Evolutionary conservation across 1,284 basidiomycete species (phyloP).

Genomic region (Marasmius oreades): DNA sequence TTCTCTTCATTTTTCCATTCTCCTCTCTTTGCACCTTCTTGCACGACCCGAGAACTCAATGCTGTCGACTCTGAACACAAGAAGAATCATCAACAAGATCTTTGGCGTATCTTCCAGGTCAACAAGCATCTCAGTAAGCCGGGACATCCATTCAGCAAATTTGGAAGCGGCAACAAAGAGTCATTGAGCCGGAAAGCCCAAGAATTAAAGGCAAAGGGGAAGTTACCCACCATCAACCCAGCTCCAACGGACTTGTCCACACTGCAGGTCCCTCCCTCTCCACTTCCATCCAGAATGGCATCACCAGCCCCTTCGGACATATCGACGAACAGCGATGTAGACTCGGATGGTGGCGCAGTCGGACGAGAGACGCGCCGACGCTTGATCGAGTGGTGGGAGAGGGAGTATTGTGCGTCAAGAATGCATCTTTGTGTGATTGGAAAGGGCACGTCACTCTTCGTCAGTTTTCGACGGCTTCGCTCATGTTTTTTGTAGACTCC

Average conservation of each 20-base stretch:
- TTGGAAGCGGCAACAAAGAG: constrained; percentile 89
- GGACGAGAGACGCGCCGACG: constrained; percentile 89
- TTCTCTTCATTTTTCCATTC: constrained; percentile 95
- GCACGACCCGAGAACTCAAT: constrained; percentile 92
- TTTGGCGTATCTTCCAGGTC: constrained; percentile 96
- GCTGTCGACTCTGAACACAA: constrained; percentile 99
- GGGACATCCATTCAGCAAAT: constrained; percentile 90
- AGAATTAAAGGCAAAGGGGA: constrained; percentile 46
- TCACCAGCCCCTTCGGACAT: constrained; percentile 61
- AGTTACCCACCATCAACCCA: constrained; percentile 25
- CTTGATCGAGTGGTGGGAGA: constrained; percentile 93
- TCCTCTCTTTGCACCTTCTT: constrained; percentile 88
- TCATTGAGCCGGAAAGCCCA: constrained; percentile 75
- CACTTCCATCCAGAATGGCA: constrained; percentile 49
- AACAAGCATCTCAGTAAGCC: constrained; percentile 85
- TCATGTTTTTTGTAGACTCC: constrained; percentile 50
- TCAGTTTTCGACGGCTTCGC: neutral
- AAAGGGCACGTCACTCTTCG: constrained; percentile 53
- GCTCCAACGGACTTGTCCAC: constrained; percentile 16
- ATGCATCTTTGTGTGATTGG: constrained; percentile 93
- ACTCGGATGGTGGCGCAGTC: constrained; percentile 69
- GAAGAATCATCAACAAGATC: constrained; percentile 95
- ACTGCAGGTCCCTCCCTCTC: constrained; percentile 38
- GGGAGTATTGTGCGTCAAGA: constrained; percentile 90
- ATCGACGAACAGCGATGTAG: constrained; percentile 52